These are phyloP conservation scores for Verticillium nonalfalfae DNA, from an alignment of 2,329 filamentous ascomycete genomes.

Conservation along the genomic window DNA sequence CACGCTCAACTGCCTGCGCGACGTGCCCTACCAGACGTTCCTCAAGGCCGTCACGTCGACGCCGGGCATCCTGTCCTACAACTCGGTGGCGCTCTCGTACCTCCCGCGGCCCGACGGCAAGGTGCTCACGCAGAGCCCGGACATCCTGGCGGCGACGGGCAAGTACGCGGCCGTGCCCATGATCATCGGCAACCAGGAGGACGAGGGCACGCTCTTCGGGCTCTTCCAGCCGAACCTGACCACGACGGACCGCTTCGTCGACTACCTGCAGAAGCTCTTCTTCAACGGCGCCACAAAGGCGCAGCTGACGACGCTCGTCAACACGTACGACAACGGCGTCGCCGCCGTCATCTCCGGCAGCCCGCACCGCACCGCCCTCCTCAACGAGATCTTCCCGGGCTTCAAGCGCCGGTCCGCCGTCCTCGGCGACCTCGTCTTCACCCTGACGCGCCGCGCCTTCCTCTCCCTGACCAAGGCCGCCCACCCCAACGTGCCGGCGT, in stretches of 20 bases:
- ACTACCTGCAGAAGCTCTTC: conserved; percentile 55
- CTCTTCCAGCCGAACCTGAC: conserved; percentile 65
- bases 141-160: conserved; percentile 45
- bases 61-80: conserved; percentile 61
- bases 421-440: conserved; percentile 71
- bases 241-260: conserved; percentile 48
- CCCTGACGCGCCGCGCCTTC: conserved; percentile 60
- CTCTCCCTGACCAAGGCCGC: conserved; percentile 38
- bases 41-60: conserved; percentile 64
- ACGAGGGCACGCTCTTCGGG: conserved; percentile 71
- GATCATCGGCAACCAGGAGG: conserved; percentile 68
- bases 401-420: conserved; percentile 74
- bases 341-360: conserved; percentile 51
- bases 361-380: conserved; percentile 61
- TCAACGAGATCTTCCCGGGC: conserved; percentile 70
- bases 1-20: conserved; percentile 61
- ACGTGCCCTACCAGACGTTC: conserved; percentile 50
- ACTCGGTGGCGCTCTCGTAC: conserved; percentile 64
- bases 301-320: conserved; percentile 50
- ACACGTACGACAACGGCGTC: conserved; percentile 52
- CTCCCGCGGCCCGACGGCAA: conserved; percentile 66
- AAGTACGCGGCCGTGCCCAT: conserved; percentile 42
- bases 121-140: conserved; percentile 55
- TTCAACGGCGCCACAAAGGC: conserved; percentile 49
- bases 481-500: conserved; percentile 55